Conservation (phyloP, 2,329 filamentous ascomycete genomes). For the Penicillium rolfsii region DNA sequence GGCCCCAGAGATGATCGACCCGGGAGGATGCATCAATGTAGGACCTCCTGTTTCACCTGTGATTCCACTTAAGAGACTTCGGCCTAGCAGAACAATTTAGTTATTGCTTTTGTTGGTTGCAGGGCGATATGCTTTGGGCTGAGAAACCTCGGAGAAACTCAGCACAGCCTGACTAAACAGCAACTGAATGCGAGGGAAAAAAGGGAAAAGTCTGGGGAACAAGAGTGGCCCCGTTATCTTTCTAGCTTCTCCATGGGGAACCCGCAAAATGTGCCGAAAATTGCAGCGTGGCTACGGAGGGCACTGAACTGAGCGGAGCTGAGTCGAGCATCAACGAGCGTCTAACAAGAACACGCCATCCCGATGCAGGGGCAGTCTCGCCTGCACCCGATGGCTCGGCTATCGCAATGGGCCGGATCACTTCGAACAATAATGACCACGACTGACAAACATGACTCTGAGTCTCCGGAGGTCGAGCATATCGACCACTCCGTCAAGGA, state of each 20-base stretch:
- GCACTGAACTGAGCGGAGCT: neutral
- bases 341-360: neutral
- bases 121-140: neutral
- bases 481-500: constrained; percentile 17
- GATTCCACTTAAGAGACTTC: neutral
- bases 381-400: neutral
- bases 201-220: constrained; percentile 10
- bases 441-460: constrained; percentile 11
- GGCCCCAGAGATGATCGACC: neutral
- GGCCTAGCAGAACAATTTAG: too few relatives aligned
- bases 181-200: neutral
- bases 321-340: neutral
- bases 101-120: neutral
- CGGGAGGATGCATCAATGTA: neutral
- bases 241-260: constrained; percentile 22
- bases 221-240: neutral
- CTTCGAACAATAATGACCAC: constrained; percentile 14
- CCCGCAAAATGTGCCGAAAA: constrained; percentile 7
- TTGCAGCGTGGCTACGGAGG: neutral
- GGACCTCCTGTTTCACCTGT: neutral
- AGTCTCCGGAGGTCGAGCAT: constrained; percentile 26
- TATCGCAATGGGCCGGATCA: constrained; percentile 10
- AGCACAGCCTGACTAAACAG: constrained; percentile 9
- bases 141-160: constrained; percentile 27
- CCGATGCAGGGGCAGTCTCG: neutral